A percentile compares a stretch with the other conserved stretches of the same genome.
Evolutionary conservation across 805 yeast species (phyloP).

Genomic region (Scheffersomyces amazonensis): DNA sequence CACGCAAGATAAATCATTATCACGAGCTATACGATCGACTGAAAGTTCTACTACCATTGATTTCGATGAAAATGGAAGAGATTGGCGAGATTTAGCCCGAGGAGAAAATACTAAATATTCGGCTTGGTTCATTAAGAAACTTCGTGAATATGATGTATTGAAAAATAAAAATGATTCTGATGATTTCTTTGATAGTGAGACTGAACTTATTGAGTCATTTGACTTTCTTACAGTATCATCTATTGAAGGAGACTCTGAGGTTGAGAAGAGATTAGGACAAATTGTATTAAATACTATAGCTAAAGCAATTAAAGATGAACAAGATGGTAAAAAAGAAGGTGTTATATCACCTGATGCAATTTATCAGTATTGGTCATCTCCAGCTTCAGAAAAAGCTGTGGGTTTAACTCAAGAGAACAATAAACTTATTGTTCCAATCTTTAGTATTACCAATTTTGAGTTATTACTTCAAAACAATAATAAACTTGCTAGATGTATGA

Average conservation of each 20-base stretch:
- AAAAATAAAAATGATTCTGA: constrained; percentile 18
- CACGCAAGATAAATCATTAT: background rate
- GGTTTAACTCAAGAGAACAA: constrained; percentile 21
- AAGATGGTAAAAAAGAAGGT: background rate
- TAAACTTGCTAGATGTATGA: constrained; percentile 48
- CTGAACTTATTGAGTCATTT: constrained; percentile 19
- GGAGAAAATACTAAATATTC: constrained; percentile 44
- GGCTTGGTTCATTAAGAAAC: constrained; percentile 15
- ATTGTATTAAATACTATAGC: constrained; percentile 49
- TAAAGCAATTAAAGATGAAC: constrained; percentile 40
- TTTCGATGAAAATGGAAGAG: constrained; percentile 59
- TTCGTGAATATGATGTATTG: constrained; percentile 13
- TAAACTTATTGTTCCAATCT: constrained; percentile 27
- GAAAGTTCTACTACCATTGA: constrained; percentile 29
- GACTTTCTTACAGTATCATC: constrained; percentile 20
- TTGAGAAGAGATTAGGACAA: constrained; percentile 30
- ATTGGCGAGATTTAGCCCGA: constrained; percentile 72
- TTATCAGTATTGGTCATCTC: constrained; percentile 42
- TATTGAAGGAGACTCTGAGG: constrained; percentile 22
- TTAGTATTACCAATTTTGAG: constrained; percentile 45
- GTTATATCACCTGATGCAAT: constrained; percentile 49
- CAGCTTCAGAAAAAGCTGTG: constrained; percentile 24
- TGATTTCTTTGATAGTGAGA: constrained; percentile 25
- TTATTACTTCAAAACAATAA: constrained; percentile 51
- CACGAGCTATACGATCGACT: constrained; percentile 16